Base-by-base conservation (phyloP, 129 eudicot genomes). In the Gnaphalium uliginosum region DNA sequence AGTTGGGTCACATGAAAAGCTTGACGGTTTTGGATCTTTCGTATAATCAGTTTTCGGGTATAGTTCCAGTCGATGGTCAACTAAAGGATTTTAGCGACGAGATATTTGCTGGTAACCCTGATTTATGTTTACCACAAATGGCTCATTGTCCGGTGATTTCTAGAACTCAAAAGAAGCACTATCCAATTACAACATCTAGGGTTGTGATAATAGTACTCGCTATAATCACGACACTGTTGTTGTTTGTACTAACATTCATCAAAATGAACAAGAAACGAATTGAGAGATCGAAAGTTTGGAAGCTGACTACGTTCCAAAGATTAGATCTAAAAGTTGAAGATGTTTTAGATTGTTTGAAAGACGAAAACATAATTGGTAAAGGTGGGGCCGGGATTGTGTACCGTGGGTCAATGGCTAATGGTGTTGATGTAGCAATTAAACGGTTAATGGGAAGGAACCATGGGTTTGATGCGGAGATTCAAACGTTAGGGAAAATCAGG, bases 301-400 rank as follows among this genome's bases (percentile, higher is more conserved):
- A 91, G 72, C 83, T 94, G 33, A 91, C 97, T 0, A 84, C 90
- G 0, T 94, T 94, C 85, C 98, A 90, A 43, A 84, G 90, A 66
- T 76, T 89, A 5, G 90, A 94, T 75, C 73, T 91, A 68, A 85
- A 73, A 73, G 97, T 81, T 1, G 96, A 90, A 58, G 98, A 94
- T 33, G 92, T 94, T 8, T 25, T 91, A 0, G 91, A 90, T 4
- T 89, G 96, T 71, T 62, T 94, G 35, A 84, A 81, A 62, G 98
- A 94, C 5, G 98, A 89, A 84, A 94, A 91, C 78, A 77, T 94
- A 13, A 89, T 94, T 1, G 98, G 98, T 8, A 90, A 89, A 84
- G 98, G 98, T 0, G 98, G 97, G 22, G 98, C 96, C 0, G 98
- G 98, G 30, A 71, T 84, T 0, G 98, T 94, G 33, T 94, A 91